Evolutionary conservation across 495 filamentous ascomycete species (phyloP).

Genomic region (Neurospora cerealis): DNA sequence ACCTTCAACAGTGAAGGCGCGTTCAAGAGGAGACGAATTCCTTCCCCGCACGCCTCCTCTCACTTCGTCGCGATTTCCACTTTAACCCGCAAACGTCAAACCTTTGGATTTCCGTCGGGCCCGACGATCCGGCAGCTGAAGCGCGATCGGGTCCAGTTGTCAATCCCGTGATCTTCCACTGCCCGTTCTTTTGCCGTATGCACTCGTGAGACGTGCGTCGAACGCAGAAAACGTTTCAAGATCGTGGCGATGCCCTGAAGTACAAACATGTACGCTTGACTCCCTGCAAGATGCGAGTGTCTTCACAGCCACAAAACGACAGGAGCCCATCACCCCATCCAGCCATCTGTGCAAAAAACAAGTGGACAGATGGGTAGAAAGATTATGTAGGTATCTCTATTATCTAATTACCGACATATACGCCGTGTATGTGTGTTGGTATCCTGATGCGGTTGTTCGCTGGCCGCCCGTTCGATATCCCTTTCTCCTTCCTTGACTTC

Average conservation of each 20-base stretch:
- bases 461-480: neutral
- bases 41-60: neutral
- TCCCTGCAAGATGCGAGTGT: neutral
- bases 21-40: neutral
- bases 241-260: neutral
- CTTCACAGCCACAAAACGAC: neutral
- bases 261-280: neutral
- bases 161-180: neutral
- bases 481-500: neutral
- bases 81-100: neutral
- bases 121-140: neutral
- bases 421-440: neutral
- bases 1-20: neutral
- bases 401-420: neutral
- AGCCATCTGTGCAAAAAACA: neutral
- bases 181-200: neutral
- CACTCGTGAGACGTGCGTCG: neutral
- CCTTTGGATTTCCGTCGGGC: neutral
- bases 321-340: neutral
- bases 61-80: neutral
- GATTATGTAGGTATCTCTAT: neutral
- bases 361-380: neutral
- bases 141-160: neutral
- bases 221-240: neutral
- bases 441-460: neutral